Evolutionary conservation across 164 flowering plant genomes (phyloP).

Genomic region (Pachysandra terminalis): DNA sequence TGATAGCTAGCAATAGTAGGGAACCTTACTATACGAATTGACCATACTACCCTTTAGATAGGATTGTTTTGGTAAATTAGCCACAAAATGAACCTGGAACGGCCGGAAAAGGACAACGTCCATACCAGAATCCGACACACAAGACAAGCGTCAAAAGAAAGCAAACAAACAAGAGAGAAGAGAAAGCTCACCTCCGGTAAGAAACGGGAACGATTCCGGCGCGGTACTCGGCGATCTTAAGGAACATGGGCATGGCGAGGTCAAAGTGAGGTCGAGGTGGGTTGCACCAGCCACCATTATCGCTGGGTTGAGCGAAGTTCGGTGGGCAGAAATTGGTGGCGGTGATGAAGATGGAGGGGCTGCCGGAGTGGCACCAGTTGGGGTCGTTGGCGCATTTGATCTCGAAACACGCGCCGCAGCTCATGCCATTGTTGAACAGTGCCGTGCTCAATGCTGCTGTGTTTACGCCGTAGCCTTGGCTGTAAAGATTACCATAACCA

Average conservation of each 20-base stretch:
- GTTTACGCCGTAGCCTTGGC: constrained; percentile 56
- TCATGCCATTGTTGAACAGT: constrained; percentile 50
- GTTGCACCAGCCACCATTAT: constrained; percentile 66
- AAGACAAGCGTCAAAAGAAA: not conserved
- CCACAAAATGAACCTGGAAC: no score
- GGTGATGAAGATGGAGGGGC: constrained; percentile 45
- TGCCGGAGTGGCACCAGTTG: constrained; percentile 47
- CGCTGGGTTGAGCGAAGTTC: constrained; percentile 43
- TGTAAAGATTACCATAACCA: constrained; percentile 56
- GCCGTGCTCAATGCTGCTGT: constrained; percentile 60
- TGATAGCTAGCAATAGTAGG: no score
- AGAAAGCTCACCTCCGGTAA: constrained; percentile 34
- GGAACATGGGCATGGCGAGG: constrained; percentile 57
- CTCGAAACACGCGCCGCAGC: constrained; percentile 58
- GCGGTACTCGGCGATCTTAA: constrained; percentile 46
- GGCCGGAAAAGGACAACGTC: no score
- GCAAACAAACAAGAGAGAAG: not conserved
- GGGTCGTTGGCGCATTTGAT: constrained; percentile 44
- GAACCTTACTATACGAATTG: no score
- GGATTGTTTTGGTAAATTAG: no score
- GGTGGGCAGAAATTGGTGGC: constrained; percentile 69
- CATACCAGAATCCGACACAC: not conserved
- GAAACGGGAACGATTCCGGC: constrained; percentile 62
- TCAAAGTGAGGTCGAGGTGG: constrained; percentile 62
- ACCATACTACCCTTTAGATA: no score